Percentiles rank a stretch among this genome's conserved stretches.
Evolutionary conservation across 1,284 basidiomycete genomes (phyloP).

Genomic region (Cutaneotrichosporon cutaneum): DNA sequence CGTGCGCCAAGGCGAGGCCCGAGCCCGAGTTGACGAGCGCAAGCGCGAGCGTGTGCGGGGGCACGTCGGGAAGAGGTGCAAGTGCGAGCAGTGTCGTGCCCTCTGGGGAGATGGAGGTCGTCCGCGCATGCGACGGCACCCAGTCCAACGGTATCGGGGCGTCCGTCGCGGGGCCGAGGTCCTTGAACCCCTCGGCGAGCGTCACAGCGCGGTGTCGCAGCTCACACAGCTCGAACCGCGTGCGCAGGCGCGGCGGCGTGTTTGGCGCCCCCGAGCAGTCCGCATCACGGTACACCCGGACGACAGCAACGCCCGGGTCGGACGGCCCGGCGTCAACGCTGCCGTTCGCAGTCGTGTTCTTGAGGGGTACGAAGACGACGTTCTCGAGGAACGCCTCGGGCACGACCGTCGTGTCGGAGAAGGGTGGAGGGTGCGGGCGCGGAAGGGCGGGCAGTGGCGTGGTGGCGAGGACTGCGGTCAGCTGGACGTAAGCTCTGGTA

Average conservation of each 20-base stretch:
- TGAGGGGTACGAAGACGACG: slow-evolving; percentile 21
- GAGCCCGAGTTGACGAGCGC: slow-evolving; percentile 27
- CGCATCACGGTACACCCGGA: slow-evolving; percentile 20
- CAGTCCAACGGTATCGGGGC: slow-evolving; percentile 16
- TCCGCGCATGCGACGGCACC: slow-evolving; percentile 16
- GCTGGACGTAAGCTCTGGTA: not conserved
- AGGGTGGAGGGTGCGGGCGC: slow-evolving; percentile 9
- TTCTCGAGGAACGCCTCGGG: slow-evolving; percentile 17
- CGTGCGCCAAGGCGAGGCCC: slow-evolving; percentile 25
- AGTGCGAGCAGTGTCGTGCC: slow-evolving; percentile 31
- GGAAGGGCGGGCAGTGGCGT: slow-evolving; percentile 39
- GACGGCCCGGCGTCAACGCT: not conserved
- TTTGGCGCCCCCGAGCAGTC: slow-evolving; percentile 13
- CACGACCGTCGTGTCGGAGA: not conserved
- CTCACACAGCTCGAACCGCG: slow-evolving; percentile 23
- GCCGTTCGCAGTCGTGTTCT: slow-evolving; percentile 10
- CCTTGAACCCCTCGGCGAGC: slow-evolving; percentile 26
- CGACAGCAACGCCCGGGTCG: slow-evolving; percentile 13
- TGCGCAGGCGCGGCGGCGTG: slow-evolving; percentile 11
- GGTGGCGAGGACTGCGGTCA: slow-evolving; percentile 27
- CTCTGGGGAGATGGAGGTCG: slow-evolving; percentile 24
- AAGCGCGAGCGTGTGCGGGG: slow-evolving; percentile 30
- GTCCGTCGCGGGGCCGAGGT: slow-evolving; percentile 15
- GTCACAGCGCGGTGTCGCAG: slow-evolving; percentile 17
- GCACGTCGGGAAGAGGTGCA: slow-evolving; percentile 28